Conservation (phyloP, 2,329 filamentous ascomycete genomes). For the Ophiostoma pallidulum region DNA sequence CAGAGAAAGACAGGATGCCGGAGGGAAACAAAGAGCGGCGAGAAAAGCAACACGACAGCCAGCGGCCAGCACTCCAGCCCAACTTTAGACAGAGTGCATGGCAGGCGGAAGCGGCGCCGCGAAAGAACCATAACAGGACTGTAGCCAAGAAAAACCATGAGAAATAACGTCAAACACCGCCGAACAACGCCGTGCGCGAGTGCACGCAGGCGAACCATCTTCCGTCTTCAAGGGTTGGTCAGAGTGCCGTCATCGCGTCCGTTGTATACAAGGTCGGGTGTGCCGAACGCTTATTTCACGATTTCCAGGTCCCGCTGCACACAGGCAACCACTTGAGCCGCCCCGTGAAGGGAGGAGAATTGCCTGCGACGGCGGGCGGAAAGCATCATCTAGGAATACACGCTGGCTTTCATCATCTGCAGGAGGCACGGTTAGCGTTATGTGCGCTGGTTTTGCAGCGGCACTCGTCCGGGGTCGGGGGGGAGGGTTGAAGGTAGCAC, state of each 20-base stretch:
- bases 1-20: slow-evolving; percentile 2
- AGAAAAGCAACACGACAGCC: not conserved
- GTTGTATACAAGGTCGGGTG: slow-evolving; percentile 92
- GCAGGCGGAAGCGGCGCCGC: not conserved
- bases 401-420: slow-evolving; percentile 99
- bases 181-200: not conserved
- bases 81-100: not conserved
- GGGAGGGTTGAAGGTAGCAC: slow-evolving; percentile 30
- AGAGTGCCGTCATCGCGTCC: slow-evolving; percentile 99
- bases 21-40: not conserved
- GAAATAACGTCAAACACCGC: no score
- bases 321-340: slow-evolving; percentile 79
- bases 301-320: slow-evolving; percentile 50
- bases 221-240: slow-evolving; percentile 43
- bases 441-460: not conserved
- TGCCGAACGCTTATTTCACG: slow-evolving; percentile 99
- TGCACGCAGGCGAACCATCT: not conserved
- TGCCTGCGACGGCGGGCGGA: slow-evolving; percentile 54
- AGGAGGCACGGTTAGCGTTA: slow-evolving; percentile 25
- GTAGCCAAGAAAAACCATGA: no score
- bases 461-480: slow-evolving; percentile 4
- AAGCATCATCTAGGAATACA: slow-evolving; percentile 78
- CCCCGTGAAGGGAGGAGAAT: slow-evolving; percentile 69
- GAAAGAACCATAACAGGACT: no score
- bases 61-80: no score